These are phyloP conservation scores for Chaetoceros tenuissimus DNA, from an alignment of 108 stramenopile species.

Conservation along the genomic window DNA sequence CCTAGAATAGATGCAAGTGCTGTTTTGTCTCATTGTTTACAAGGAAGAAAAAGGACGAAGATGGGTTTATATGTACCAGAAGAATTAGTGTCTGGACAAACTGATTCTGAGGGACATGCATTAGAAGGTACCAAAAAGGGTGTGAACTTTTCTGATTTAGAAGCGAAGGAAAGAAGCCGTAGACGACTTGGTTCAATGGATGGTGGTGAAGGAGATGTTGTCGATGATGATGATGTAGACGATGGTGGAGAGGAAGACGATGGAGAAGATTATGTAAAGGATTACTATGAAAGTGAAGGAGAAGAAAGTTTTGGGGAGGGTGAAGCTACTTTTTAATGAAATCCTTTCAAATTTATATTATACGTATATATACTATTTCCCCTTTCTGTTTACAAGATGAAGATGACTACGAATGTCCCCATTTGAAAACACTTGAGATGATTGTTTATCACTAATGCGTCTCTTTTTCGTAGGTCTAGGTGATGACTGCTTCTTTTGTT, in stretches of 20 bases:
- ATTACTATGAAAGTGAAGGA: slow-evolving; percentile 60
- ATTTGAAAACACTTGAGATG: too few species aligned
- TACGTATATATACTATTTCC: too few species aligned
- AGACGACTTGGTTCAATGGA: slow-evolving; percentile 3
- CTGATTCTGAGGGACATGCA: slow-evolving; percentile 5
- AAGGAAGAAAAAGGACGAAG: slow-evolving; percentile 32
- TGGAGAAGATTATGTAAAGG: slow-evolving; percentile 50
- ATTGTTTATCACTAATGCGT: too few species aligned
- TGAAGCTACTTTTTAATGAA: slow-evolving; percentile 62
- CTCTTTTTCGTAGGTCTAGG: too few species aligned
- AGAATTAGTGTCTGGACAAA: slow-evolving; percentile 22
- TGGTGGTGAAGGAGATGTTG: slow-evolving; percentile 24
- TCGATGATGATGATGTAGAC: slow-evolving; percentile 21
- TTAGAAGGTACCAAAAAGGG: slow-evolving; percentile 15
- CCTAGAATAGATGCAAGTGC: slow-evolving; percentile 23
- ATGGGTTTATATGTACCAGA: slow-evolving; percentile 41
- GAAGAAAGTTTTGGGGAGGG: slow-evolving; percentile 32
- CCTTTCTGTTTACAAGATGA: too few species aligned
- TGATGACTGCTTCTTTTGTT: too few species aligned
- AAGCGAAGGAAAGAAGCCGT: slow-evolving; percentile 16
- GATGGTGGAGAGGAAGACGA: slow-evolving; percentile 66
- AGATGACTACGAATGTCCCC: too few species aligned
- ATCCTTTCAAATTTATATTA: too few species aligned
- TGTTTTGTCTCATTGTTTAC: slow-evolving; percentile 20
- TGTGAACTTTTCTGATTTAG: slow-evolving; percentile 41